A percentile compares a stretch with the other conserved stretches of the same genome.
phyloP scores from a whole-genome alignment of 2,329 filamentous ascomycete species.

The Trichoderma simmonsii region DNA sequence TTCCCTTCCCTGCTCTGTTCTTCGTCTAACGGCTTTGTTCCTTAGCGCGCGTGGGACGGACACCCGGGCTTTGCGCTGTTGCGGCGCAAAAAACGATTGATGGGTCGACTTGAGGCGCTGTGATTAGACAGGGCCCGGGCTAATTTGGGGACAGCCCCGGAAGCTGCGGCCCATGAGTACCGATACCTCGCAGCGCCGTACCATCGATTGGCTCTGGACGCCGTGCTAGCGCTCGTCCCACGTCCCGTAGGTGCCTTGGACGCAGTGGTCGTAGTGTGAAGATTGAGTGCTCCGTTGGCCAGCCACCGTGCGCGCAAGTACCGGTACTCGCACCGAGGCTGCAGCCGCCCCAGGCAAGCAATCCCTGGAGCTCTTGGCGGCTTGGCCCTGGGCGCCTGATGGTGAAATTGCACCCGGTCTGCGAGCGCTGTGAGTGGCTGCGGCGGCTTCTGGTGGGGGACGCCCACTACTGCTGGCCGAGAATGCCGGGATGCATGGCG shows the following conservation, averaged over 20 bases:
- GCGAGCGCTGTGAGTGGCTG: conserved; percentile 13
- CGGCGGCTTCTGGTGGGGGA: conserved; percentile 7
- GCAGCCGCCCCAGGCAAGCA: conserved; percentile 10
- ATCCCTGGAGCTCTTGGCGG: conserved; percentile 19
- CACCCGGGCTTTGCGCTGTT: conserved; percentile 9
- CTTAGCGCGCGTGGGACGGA: conserved; percentile 4
- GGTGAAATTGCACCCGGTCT: conserved; percentile 18
- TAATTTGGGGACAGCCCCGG: conserved; percentile 22
- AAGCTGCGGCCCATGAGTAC: conserved; percentile 29
- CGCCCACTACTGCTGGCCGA: conserved; percentile 3
- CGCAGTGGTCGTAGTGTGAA: neutral
- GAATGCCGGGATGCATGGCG: conserved; percentile 8
- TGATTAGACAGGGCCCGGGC: neutral
- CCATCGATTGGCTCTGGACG: neutral
- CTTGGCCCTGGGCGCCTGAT: conserved; percentile 18
- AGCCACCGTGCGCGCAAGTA: conserved; percentile 21
- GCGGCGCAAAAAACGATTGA: neutral
- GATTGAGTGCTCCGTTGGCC: conserved; percentile 17
- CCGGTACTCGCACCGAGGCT: neutral
- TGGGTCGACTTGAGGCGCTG: conserved; percentile 5
- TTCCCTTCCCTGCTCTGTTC: neutral
- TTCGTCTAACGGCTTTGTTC: neutral
- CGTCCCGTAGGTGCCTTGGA: neutral
- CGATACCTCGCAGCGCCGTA: conserved; percentile 21
- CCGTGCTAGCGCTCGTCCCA: neutral